A percentile compares a stretch with the other conserved stretches of the same genome.
Evolutionary conservation across 345 rosid genomes (phyloP).

Genomic region (Gossypium mustelinum): DNA sequence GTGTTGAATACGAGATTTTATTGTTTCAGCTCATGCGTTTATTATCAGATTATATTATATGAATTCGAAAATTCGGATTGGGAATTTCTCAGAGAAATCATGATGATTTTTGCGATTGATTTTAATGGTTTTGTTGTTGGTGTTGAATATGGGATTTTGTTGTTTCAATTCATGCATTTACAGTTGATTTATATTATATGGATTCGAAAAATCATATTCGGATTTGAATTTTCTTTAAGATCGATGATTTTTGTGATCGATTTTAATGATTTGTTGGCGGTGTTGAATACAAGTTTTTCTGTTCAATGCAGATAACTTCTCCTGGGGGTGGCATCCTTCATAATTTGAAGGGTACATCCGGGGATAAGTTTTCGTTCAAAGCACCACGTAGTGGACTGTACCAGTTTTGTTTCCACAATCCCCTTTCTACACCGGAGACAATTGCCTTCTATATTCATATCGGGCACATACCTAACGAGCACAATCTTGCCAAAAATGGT

Average conservation of each 20-base stretch:
- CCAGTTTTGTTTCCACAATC: slow-evolving; percentile 91
- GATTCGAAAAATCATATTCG: no score
- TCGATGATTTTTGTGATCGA: no score
- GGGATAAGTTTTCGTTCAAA: slow-evolving; percentile 85
- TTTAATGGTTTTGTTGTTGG: no score
- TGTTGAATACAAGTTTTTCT: neutral
- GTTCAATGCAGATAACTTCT: slow-evolving; percentile 60
- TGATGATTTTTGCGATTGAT: no score
- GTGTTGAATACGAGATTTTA: neutral
- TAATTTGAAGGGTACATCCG: slow-evolving; percentile 73
- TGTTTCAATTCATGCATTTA: neutral
- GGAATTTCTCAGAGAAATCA: no score
- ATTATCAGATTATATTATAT: no score
- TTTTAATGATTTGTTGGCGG: neutral
- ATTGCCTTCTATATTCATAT: slow-evolving; percentile 91
- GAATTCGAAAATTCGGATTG: no score
- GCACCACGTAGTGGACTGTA: slow-evolving; percentile 97
- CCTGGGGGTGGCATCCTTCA: slow-evolving; percentile 66
- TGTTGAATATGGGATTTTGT: neutral
- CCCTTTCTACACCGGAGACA: slow-evolving; percentile 78
- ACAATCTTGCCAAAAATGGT: slow-evolving; percentile 94
- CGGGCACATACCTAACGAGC: slow-evolving; percentile 91
- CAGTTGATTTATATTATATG: no score
- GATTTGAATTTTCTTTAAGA: no score
- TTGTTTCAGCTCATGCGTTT: no score